Percentiles rank a stretch among this genome's conserved stretches.
Evolutionary conservation across 164 flowering plant species (phyloP).

Genomic region (Chimonanthus salicifolius): DNA sequence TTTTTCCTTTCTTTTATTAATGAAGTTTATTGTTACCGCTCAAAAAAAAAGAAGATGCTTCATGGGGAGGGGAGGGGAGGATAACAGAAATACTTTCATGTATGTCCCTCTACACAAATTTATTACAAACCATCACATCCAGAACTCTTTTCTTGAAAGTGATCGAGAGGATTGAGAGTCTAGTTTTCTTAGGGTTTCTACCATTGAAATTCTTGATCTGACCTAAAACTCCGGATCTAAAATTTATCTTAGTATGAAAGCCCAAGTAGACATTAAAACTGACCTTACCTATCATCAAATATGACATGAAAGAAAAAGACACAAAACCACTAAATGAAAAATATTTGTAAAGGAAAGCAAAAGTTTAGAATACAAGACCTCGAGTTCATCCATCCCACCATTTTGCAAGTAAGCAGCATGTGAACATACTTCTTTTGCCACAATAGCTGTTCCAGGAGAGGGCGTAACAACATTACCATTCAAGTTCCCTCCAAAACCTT

Average conservation of each 20-base stretch:
- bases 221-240: no score
- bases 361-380: constrained; percentile 36
- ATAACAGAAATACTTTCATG: no score
- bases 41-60: no score
- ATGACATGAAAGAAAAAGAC: neutral
- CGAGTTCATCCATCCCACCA: constrained; percentile 73
- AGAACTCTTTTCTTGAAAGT: neutral
- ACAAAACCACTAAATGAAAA: neutral
- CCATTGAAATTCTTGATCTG: no score
- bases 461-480: constrained; percentile 15
- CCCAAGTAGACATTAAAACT: neutral
- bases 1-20: no score
- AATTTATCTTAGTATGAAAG: neutral
- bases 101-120: no score
- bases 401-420: constrained; percentile 15
- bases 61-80: no score
- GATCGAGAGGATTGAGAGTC: no score
- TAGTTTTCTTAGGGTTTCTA: no score
- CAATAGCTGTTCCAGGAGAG: constrained; percentile 12
- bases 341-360: neutral
- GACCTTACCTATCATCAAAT: neutral
- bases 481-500: constrained; percentile 15
- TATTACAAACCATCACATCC: neutral
- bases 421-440: constrained; percentile 18
- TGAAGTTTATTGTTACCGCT: no score